Conservation (phyloP, 495 filamentous ascomycete genomes). For the Aspergillus mulundensis region DNA sequence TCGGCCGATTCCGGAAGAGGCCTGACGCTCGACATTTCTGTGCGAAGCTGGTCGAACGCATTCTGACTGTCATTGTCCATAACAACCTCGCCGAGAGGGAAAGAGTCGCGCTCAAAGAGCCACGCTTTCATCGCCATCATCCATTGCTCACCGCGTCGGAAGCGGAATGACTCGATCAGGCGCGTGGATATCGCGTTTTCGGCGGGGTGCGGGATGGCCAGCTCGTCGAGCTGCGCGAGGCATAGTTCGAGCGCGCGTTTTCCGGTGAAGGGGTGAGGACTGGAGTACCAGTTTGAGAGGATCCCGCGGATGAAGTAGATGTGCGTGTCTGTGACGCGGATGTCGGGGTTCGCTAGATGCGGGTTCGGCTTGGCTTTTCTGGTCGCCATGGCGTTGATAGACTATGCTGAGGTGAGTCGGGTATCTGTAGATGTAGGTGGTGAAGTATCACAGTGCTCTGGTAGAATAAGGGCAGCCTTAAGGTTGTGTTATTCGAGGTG, state of each 20-base stretch:
- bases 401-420: not conserved
- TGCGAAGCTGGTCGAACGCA: not conserved
- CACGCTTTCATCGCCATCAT: conserved; percentile 16
- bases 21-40: not conserved
- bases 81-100: conserved; percentile 1
- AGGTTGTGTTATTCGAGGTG: no score
- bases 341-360: not conserved
- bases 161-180: conserved; percentile 1
- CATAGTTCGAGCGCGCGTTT: conserved; percentile 8
- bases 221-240: conserved; percentile 5
- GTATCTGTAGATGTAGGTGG: not conserved
- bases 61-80: not conserved
- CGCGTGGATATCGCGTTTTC: conserved; percentile 3
- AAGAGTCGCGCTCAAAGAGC: conserved; percentile 8
- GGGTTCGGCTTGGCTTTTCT: not conserved
- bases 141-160: conserved; percentile 14
- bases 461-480: no score
- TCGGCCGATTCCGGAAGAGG: not conserved
- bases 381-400: not conserved
- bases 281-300: conserved; percentile 15
- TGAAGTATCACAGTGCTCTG: no score
- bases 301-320: conserved; percentile 12
- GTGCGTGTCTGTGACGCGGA: conserved; percentile 9
- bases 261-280: not conserved
- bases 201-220: conserved; percentile 4